A percentile compares a stretch with the other conserved stretches of the same genome.
phyloP scores from a whole-genome alignment of 2,329 filamentous ascomycete genomes.

The Acrocalymma vagum region DNA sequence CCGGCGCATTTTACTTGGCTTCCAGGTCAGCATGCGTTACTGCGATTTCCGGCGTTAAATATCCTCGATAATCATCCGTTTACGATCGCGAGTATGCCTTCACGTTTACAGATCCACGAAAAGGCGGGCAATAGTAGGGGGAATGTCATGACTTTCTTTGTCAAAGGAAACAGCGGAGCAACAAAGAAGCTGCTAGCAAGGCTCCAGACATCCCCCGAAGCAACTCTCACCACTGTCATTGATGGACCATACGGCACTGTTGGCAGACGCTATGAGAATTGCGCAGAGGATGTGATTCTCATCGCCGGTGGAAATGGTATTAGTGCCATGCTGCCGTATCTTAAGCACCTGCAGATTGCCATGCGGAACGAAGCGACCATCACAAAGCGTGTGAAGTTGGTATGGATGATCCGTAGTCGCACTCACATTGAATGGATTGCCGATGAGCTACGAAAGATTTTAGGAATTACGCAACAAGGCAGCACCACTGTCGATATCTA shows the following conservation, averaged over 20 bases:
- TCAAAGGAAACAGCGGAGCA: conserved; percentile 31
- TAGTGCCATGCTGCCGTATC: conserved; percentile 19
- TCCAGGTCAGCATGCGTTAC: conserved; percentile 69
- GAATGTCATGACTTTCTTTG: conserved; percentile 29
- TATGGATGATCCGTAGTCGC: too few species aligned
- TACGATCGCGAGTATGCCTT: conserved; percentile 33
- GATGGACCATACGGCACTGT: conserved; percentile 39
- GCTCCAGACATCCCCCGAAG: too few species aligned
- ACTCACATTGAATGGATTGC: too few species aligned
- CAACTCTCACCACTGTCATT: conserved; percentile 16
- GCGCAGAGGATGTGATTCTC: conserved; percentile 20
- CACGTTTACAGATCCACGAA: too few species aligned
- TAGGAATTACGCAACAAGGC: too few species aligned
- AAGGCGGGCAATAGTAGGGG: conserved; percentile 1
- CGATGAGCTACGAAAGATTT: too few species aligned
- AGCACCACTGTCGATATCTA: too few species aligned
- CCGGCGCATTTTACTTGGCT: conserved; percentile 24
- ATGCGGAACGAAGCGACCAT: too few species aligned
- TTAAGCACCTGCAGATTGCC: too few species aligned
- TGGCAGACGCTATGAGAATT: conserved; percentile 13
- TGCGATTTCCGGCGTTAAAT: conserved; percentile 32
- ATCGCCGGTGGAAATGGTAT: conserved; percentile 23
- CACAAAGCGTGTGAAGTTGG: too few species aligned
- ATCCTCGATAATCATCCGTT: conserved; percentile 39
- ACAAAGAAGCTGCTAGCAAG: too few species aligned